Conservation (phyloP, 352 stramenopile species). For the Globisporangium barbulae region DNA sequence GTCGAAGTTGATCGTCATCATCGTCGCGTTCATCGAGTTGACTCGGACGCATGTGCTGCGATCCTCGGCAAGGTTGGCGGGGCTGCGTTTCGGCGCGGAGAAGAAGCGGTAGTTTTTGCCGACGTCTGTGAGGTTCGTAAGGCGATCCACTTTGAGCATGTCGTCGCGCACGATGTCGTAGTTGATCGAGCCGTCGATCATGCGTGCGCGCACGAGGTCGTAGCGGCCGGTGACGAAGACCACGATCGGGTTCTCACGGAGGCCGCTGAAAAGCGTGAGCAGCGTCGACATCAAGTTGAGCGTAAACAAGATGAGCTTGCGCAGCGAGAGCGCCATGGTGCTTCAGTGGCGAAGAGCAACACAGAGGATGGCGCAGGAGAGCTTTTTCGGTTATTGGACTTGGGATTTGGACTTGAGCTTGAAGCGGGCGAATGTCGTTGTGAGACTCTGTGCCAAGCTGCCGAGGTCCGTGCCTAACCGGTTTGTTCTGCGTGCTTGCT, state of each 20-base stretch:
- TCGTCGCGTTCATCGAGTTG: constrained; percentile 37
- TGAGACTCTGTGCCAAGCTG: too few species aligned
- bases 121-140: constrained; percentile 21
- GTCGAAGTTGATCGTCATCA: constrained; percentile 31
- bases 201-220: constrained; percentile 22
- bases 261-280: constrained; percentile 29
- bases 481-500: too few species aligned
- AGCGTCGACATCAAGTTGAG: constrained; percentile 26
- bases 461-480: too few species aligned
- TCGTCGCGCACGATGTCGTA: constrained; percentile 25
- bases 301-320: constrained; percentile 5
- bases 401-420: neutral
- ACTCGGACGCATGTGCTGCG: constrained; percentile 41
- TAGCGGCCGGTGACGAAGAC: constrained; percentile 22
- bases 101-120: constrained; percentile 25
- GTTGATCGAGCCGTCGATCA: constrained; percentile 26
- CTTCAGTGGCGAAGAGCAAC: neutral
- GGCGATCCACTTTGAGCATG: constrained; percentile 12
- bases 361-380: too few species aligned
- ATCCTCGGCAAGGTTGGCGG: constrained; percentile 33
- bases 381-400: neutral
- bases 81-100: constrained; percentile 27
- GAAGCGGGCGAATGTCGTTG: neutral
- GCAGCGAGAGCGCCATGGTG: constrained; percentile 8
- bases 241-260: constrained; percentile 33